Conservation (phyloP, 495 filamentous ascomycete species). For the Cudoniella acicularis region DNA sequence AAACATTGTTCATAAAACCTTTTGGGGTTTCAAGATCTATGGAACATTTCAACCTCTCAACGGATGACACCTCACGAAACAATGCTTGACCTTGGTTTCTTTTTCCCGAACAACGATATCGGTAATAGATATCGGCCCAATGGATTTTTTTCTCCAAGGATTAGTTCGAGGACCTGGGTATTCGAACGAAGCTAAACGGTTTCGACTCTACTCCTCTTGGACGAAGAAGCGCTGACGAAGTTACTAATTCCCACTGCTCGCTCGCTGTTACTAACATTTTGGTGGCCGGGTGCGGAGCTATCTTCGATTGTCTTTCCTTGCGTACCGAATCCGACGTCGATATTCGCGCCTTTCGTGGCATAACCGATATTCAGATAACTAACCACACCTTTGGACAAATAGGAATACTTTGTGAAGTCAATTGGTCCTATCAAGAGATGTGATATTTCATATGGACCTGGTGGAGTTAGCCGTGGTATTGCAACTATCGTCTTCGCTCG, state of each 20-base stretch:
- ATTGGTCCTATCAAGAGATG: constrained; percentile 87
- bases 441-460: constrained; percentile 86
- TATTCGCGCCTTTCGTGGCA: constrained; percentile 13
- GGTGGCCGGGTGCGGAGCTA: not conserved
- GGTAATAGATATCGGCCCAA: not conserved
- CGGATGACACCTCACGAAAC: no score
- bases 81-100: no score
- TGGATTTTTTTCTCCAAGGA: no score
- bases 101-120: not conserved
- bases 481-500: constrained; percentile 70
- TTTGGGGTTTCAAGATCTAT: no score
- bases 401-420: constrained; percentile 93
- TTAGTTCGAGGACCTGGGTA: no score
- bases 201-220: not conserved
- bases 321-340: constrained; percentile 25
- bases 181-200: not conserved
- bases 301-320: constrained; percentile 20
- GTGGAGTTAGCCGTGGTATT: constrained; percentile 84
- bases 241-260: constrained; percentile 61
- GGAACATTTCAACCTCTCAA: no score
- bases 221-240: constrained; percentile 1
- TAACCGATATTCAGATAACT: constrained; percentile 30
- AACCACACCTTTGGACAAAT: constrained; percentile 39
- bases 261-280: constrained; percentile 60
- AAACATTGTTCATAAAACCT: no score